These are phyloP conservation scores for Arctium minus DNA, from an alignment of 129 eudicot genomes.

Conservation along the genomic window DNA sequence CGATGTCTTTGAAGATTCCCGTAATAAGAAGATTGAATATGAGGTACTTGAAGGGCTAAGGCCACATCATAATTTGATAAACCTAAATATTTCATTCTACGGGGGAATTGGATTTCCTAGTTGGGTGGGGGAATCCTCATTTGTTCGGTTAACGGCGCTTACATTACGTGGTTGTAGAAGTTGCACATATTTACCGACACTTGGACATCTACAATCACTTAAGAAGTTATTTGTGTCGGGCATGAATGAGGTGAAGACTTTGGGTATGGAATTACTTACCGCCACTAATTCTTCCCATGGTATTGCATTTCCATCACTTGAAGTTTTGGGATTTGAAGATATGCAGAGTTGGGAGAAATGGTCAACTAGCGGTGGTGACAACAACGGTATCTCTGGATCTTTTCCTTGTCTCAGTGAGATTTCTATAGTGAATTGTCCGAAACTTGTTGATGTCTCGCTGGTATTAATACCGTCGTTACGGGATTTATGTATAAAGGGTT, in stretches of 20 bases:
- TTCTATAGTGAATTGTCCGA: not conserved
- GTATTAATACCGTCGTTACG: not conserved
- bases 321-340: not conserved
- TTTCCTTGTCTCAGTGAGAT: constrained; percentile 5
- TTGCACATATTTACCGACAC: constrained; percentile 19
- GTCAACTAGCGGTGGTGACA: not conserved
- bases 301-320: constrained; percentile 2
- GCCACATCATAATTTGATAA: constrained; percentile 29
- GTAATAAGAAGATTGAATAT: constrained; percentile 5
- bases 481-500: not conserved
- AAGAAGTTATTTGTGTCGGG: constrained; percentile 19
- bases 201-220: constrained; percentile 14
- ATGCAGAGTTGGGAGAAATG: not conserved
- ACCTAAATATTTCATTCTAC: constrained; percentile 24
- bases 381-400: not conserved
- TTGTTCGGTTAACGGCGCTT: constrained; percentile 8
- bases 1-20: constrained; percentile 2
- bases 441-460: not conserved
- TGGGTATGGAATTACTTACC: constrained; percentile 36
- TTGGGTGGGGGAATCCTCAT: constrained; percentile 42
- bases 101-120: constrained; percentile 30
- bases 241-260: constrained; percentile 27
- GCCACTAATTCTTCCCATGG: not conserved
- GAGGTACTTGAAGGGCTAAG: constrained; percentile 31
- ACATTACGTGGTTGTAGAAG: not conserved